Percentiles rank a stretch among this genome's conserved stretches.
Conservation (phyloP, 1,139 yeast genomes). For the Taphrina deformans region DNA sequence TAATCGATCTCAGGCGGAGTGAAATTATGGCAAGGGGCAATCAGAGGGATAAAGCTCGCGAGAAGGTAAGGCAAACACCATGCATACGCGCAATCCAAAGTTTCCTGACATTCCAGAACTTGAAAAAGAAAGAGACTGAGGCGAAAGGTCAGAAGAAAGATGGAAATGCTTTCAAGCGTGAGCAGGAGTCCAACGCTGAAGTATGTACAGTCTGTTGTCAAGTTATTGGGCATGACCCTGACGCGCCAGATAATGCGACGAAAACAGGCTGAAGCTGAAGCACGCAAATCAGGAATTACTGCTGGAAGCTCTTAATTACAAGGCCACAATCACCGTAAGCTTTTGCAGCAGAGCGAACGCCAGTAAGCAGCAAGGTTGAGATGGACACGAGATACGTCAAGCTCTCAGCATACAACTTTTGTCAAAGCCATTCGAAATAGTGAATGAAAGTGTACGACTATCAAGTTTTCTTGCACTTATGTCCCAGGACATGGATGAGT, state of each 20-base stretch:
- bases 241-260: constrained; percentile 5
- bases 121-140: constrained; percentile 14
- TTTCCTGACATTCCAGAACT: background rate
- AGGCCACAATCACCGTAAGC: too few relatives aligned
- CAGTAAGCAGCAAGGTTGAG: too few relatives aligned
- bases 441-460: too few relatives aligned
- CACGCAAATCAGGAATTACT: background rate
- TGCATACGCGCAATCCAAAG: too few relatives aligned
- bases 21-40: constrained; percentile 10
- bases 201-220: background rate
- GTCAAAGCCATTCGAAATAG: too few relatives aligned
- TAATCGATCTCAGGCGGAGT: background rate
- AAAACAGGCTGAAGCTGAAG: constrained; percentile 18
- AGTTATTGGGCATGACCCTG: background rate
- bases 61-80: constrained; percentile 15
- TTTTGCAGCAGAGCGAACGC: too few relatives aligned
- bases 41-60: constrained; percentile 15
- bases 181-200: constrained; percentile 15
- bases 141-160: constrained; percentile 16
- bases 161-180: constrained; percentile 20
- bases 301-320: background rate
- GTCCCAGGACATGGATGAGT: too few relatives aligned
- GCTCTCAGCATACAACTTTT: too few relatives aligned
- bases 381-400: too few relatives aligned
- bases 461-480: too few relatives aligned